phyloP scores from a whole-genome alignment of 345 rosid genomes.

The Euphorbia tirucalli region DNA sequence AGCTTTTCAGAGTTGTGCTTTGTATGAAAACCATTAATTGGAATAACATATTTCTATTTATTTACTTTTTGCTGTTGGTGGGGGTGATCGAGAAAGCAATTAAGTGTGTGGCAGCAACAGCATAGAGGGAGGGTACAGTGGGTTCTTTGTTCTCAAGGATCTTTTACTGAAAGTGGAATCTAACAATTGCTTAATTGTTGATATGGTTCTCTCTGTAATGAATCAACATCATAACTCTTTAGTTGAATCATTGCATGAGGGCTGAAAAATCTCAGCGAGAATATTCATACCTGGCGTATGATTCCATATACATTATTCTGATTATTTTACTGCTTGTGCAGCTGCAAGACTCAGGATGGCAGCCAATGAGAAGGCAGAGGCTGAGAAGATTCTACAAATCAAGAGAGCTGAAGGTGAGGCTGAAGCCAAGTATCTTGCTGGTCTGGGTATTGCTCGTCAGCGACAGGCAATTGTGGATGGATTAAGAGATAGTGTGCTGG shows the following conservation, averaged over 20 bases:
- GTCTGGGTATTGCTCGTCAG: constrained; percentile 26
- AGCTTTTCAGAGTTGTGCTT: too few species aligned
- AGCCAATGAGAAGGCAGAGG: constrained; percentile 24
- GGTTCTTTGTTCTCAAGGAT: too few species aligned
- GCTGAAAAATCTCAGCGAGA: neutral
- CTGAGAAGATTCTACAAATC: constrained; percentile 24
- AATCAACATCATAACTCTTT: neutral
- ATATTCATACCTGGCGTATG: neutral
- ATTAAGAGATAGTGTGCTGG: constrained; percentile 23
- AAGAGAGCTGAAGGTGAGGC: constrained; percentile 26
- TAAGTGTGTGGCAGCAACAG: too few species aligned
- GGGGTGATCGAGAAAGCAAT: too few species aligned
- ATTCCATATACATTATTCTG: neutral
- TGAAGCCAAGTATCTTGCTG: constrained; percentile 22
- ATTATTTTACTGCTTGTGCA: constrained; percentile 4
- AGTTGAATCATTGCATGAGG: neutral
- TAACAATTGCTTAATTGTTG: too few species aligned
- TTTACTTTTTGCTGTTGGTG: too few species aligned
- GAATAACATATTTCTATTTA: too few species aligned
- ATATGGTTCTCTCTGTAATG: too few species aligned
- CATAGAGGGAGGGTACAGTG: too few species aligned
- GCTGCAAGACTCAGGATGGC: constrained; percentile 25
- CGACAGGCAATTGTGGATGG: constrained; percentile 27
- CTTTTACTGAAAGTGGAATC: too few species aligned
- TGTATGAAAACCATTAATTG: too few species aligned